Percentiles rank a stretch among this genome's conserved stretches.
Conservation (phyloP, 371 early-diverging fungal genomes). For the Mucor indicus region DNA sequence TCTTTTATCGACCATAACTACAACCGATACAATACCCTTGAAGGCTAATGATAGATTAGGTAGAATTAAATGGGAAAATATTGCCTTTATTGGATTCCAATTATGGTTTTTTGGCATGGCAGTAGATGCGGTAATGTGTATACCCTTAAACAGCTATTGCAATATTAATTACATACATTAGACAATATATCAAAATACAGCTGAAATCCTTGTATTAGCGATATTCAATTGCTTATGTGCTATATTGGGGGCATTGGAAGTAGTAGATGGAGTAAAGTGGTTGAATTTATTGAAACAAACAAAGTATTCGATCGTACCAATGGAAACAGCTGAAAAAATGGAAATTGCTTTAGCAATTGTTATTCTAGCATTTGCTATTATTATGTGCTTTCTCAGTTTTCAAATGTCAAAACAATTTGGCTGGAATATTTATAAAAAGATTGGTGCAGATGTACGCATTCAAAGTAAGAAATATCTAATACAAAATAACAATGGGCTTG, state of each 20-base stretch:
- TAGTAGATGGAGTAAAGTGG: slow-evolving; percentile 48
- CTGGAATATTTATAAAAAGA: slow-evolving; percentile 39
- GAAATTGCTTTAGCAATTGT: slow-evolving; percentile 26
- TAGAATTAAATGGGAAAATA: slow-evolving; percentile 31
- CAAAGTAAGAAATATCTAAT: too few species aligned
- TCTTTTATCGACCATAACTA: slow-evolving; percentile 4
- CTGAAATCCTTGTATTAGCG: slow-evolving; percentile 36
- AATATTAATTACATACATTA: background rate
- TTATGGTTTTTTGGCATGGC: slow-evolving; percentile 27
- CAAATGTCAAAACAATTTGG: slow-evolving; percentile 37
- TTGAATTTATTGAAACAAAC: slow-evolving; percentile 19
- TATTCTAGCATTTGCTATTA: slow-evolving; percentile 25
- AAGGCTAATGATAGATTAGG: slow-evolving; percentile 17
- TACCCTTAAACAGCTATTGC: background rate
- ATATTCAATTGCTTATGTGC: slow-evolving; percentile 43
- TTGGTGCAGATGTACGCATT: slow-evolving; percentile 33
- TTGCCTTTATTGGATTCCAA: slow-evolving; percentile 30
- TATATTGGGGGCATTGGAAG: slow-evolving; percentile 40
- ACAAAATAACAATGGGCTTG: too few species aligned
- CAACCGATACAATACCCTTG: slow-evolving; percentile 5
- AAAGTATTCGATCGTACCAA: slow-evolving; percentile 11
- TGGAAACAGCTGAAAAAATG: slow-evolving; percentile 26
- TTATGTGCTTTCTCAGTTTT: slow-evolving; percentile 30
- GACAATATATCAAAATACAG: slow-evolving; percentile 47
- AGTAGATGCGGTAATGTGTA: slow-evolving; percentile 43